phyloP scores from a whole-genome alignment of 2,329 filamentous ascomycete species.

The Aspergillus persii region DNA sequence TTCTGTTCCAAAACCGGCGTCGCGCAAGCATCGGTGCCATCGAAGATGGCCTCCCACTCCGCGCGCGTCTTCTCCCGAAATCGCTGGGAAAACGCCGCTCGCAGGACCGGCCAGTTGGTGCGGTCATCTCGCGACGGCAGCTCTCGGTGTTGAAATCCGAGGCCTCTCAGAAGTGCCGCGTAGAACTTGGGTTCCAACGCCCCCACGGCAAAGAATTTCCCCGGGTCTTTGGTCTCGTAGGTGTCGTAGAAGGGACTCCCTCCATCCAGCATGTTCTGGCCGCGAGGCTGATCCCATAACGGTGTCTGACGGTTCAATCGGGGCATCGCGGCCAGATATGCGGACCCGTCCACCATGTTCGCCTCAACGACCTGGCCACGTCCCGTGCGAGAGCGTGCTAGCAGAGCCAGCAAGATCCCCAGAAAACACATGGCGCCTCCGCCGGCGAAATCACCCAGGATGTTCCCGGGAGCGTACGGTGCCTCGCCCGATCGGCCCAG shows the following conservation, averaged over 20 bases:
- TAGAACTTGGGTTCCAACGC: constrained; percentile 89
- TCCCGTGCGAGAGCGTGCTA: constrained; percentile 63
- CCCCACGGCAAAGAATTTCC: constrained; percentile 81
- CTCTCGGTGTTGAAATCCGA: constrained; percentile 56
- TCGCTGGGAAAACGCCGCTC: constrained; percentile 55
- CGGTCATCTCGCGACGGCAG: constrained; percentile 56
- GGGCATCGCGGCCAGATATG: constrained; percentile 76
- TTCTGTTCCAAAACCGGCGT: constrained; percentile 77
- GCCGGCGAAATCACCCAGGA: constrained; percentile 87
- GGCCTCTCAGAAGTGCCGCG: constrained; percentile 61
- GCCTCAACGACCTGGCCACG: constrained; percentile 86
- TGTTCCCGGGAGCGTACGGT: constrained; percentile 77
- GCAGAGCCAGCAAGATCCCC: constrained; percentile 76
- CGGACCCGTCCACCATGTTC: constrained; percentile 92
- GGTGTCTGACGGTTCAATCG: constrained; percentile 64
- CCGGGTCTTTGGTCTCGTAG: constrained; percentile 74
- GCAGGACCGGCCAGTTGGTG: constrained; percentile 66
- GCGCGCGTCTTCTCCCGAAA: constrained; percentile 69
- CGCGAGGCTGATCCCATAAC: constrained; percentile 63
- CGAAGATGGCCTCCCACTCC: constrained; percentile 85
- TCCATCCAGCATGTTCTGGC: constrained; percentile 76
- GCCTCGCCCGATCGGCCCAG: constrained; percentile 68
- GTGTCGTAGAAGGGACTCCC: constrained; percentile 87
- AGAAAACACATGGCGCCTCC: constrained; percentile 80
- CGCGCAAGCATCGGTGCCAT: constrained; percentile 87